Base-by-base conservation (phyloP, 2,329 filamentous ascomycete genomes). In the Diaporthe aspalathi region DNA sequence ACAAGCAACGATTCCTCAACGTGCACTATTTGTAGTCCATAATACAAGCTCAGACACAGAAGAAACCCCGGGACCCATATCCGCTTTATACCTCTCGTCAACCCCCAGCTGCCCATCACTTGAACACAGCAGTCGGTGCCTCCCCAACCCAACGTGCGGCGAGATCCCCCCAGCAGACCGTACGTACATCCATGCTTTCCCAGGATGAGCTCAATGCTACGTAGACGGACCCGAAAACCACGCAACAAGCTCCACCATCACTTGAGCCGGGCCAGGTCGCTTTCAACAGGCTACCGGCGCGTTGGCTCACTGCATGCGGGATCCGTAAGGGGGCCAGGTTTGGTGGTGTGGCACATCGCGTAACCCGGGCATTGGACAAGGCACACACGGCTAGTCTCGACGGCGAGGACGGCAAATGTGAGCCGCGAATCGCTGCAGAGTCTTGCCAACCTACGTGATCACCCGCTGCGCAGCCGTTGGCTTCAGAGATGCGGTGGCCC, bases 281-380 rank as follows among this genome's bases (percentile, higher is more conserved):
- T 35, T 49, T 20, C 53, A n/a, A 68, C 54, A 68, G 66, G 66
- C 66, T 60, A 50, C 66, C 66, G 47, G 38, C 43, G 38, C 22
- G 54, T 50, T 68, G 66, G 53, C n/a, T 8, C 60, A 63, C 45
- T 47, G 43, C 43, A 49, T 63, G 60, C 60, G 43, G 40, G 12
- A 35, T n/a, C 60, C 43, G n/a, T n/a, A 49, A n/a, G 24, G 35
- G 20, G 29, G 40, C 22, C 4, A 27, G 60, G 12, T n/a, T n/a
- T n/a, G 60, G 14, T 63, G 60, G 60, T 63, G 60, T 63, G 60
- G 35, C 35, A 43, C 54, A 35, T 43, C 27, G 43, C n/a, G 60
- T n/a, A 49, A 49, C 27, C 43, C 35, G 43, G 17, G 9, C 20
- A 47, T n/a, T 38, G 5, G 40, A 49, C 57, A 63, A 35, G 43